Evolutionary conservation across 306 rosid species (phyloP), one percentile per base, ranked within the genome.

Genomic region (Neltuma alba): DNA sequence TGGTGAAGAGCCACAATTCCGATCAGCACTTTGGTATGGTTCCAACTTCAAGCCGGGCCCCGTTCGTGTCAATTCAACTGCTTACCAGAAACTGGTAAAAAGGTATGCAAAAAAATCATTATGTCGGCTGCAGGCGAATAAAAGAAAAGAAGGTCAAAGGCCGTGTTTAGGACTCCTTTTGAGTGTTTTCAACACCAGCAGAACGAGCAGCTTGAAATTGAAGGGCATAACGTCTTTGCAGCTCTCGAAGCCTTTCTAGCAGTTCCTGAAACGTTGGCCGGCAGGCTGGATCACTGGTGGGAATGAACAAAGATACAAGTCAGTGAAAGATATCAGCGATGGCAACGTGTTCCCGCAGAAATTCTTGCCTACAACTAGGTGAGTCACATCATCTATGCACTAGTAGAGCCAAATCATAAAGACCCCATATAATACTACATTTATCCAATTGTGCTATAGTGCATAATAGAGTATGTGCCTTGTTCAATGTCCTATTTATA

Each of bases 191-290:
- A 54, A 83, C 88, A 12, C 85, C 75, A 0, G 89, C 87, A 0
- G 93, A 55, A 30, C 98, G 92, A 36, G 89, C 88, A 47, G 98
- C 98, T 61, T 96, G 98, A 83, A 89, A 86, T 84, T 93, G 96
- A 82, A 87, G 79, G 64, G 86, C 82, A 70, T 81, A 89, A 69
- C 70, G 85, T 74, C 88, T 88, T 67, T 93, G 98, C 76, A 96
- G 73, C 58, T 96, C 99, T 82, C 84, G 83, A 7, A 96, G 87
- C 84, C 58, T 89, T 72, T 91, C 97, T 47, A 93, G 86, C 82
- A 96, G 87, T 81, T 86, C 97, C 74, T 88, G 98, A 73, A 96
- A 96, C 41, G 98, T 83, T 69, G 99, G 96, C 57, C 99, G 86
- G 81, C 63, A 21, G 50, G 96, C 76, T 44, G 99, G 90, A 79